Evolutionary conservation across 768 basidiomycete species (phyloP).

Genomic region (Russula lepida): DNA sequence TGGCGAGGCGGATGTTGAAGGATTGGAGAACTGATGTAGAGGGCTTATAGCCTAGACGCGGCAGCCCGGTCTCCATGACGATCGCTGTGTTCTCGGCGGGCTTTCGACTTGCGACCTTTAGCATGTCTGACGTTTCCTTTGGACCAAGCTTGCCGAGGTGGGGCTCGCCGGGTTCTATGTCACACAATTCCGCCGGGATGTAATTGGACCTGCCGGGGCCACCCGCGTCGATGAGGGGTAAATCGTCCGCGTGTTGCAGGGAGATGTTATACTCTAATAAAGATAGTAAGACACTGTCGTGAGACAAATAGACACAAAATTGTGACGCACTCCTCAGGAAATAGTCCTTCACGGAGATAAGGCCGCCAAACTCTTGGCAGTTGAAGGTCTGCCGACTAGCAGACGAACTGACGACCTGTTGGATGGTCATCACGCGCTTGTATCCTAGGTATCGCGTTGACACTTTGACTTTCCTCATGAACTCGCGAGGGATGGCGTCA

Average conservation of each 20-base stretch:
- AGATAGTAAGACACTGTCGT: background rate
- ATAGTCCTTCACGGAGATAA: slow-evolving; percentile 53
- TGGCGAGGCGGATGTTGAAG: slow-evolving; percentile 53
- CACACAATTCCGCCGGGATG: slow-evolving; percentile 66
- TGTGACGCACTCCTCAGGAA: slow-evolving; percentile 48
- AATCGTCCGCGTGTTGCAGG: slow-evolving; percentile 33
- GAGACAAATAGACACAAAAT: background rate
- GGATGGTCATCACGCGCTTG: slow-evolving; percentile 21
- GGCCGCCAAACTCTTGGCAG: slow-evolving; percentile 47
- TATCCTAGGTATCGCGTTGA: slow-evolving; percentile 43
- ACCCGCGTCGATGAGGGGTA: slow-evolving; percentile 33
- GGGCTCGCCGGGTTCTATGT: slow-evolving; percentile 49
- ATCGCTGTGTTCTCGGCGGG: slow-evolving; percentile 50
- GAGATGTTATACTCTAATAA: slow-evolving; percentile 49
- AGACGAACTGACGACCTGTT: slow-evolving; percentile 32
- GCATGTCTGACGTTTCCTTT: slow-evolving; percentile 63
- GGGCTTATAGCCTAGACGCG: slow-evolving; percentile 42
- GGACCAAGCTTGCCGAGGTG: slow-evolving; percentile 54
- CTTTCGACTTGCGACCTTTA: slow-evolving; percentile 54
- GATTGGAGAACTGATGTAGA: slow-evolving; percentile 31
- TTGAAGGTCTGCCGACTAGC: slow-evolving; percentile 46
- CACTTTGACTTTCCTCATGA: slow-evolving; percentile 50
- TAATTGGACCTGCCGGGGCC: slow-evolving; percentile 27
- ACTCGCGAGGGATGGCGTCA: slow-evolving; percentile 39
- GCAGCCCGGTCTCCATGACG: slow-evolving; percentile 53